Evolutionary conservation across 2,329 filamentous ascomycete species (phyloP), one percentile per base, ranked within the genome.

Genomic region (Fusarium penzigii): DNA sequence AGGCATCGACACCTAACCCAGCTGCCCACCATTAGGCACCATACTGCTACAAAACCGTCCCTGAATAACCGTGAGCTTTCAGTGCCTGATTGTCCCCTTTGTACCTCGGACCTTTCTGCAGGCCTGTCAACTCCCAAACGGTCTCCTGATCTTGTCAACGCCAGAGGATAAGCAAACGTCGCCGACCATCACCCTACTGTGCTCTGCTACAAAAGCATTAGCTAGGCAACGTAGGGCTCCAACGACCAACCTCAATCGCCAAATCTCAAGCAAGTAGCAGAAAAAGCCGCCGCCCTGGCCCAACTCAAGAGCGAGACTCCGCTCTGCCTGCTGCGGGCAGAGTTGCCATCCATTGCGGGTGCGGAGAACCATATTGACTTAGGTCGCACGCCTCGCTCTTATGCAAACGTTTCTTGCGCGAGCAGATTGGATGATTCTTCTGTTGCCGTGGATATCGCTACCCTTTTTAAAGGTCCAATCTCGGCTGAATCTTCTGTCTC

Each of bases 381-480:
- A 49, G 58, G 63, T 49, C 62, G 64, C 51, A 67, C 62, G 58
- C 50, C 65, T 46, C 61, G 65, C 46, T 62, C 65, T 47, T 61
- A 67, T 64, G 61, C 58, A 48, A 61, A 64, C 65, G 57, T 61
- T 52, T 56, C 62, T 50, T 53, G 63, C 55, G 53, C 54, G 57
- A 59, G 58, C 55, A 62, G 55, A 58, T 60, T 61, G 52, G 62
- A 61, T 52, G 55, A 55, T 48, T 51, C 59, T 69, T 80, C 80
- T 82, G 84, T 79, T 85, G 92, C 81, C 83, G 87, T 96, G 92
- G 92, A 96, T 92, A 95, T 96, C 88, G 85, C 89, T 75, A 87
- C 88, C 63, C 84, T 96, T 63, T 83, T 96, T 75, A 90, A 92
- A 81, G 82, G 81, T 70, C 78, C 85, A 70, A 85, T 85, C 81